Base-by-base conservation (phyloP, 225 moss, liverwort and hornwort genomes). In the Neckera pumila region DNA sequence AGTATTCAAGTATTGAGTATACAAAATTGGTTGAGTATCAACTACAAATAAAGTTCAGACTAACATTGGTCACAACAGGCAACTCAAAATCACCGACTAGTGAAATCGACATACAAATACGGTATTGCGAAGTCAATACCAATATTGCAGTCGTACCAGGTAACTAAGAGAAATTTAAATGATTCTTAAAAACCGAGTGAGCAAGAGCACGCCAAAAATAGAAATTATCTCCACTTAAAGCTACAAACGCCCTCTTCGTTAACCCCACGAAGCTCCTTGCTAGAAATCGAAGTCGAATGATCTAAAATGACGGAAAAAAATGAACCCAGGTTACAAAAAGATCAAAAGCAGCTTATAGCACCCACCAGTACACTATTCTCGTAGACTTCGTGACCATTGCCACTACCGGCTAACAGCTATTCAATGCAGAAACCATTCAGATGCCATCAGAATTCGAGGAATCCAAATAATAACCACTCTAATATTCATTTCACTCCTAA, bases 321-420 rank as follows among this genome's bases (percentile, higher is more conserved):
- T 79, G 75, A 87, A 87, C 89, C 62, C 76, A 87, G 82, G 56
- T 87, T 89, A 90, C 90, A 89, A 80, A 84, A 87, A 78, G 65
- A 84, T 69, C 82, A 82, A 82, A 62, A 82, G 16, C 82, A 82
- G 82, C 64, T 64, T 66, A 83, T 62, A 66, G 85, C 82, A 84
- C 91, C 87, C 92, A 92, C 86, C 85, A 87, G 82, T 89, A 87
- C 87, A 91, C 87, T 91, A 53, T 9, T 85, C 84, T 80, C 85
- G 83, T 67, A 80, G 86, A 88, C 83, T 85, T 91, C 85, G 81
- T 88, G 79, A 83, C 89, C 86, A 75, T 85, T 85, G 91, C 87
- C 89, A 82, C 61, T 83, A 86, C 17, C 75, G 80, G 86, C 83
- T 79, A 88, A 83, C 85, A 88, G 89, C 82, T 89, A 54, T 76